Conservation (phyloP, 176 grass and related monocot genomes). For the Poa pratensis region DNA sequence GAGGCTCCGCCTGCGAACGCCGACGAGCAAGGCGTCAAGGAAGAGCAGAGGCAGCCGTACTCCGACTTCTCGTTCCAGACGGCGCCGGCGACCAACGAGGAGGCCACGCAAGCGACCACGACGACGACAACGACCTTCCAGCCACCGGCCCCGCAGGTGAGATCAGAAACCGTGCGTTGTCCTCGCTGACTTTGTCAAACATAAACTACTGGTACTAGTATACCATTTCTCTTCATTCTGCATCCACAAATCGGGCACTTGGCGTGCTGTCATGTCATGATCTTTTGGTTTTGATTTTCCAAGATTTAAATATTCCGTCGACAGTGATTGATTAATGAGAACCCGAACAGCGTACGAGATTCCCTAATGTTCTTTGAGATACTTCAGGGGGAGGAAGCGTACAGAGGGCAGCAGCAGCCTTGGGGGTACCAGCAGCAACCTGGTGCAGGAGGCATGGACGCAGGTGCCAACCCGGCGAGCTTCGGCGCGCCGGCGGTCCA, state of each 20-base stretch:
- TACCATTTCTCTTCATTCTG: background rate
- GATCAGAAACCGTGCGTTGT: constrained; percentile 31
- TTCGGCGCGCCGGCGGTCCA: constrained; percentile 44
- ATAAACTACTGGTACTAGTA: background rate
- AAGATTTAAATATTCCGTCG: background rate
- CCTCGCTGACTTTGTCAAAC: constrained; percentile 44
- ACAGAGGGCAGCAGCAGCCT: constrained; percentile 50
- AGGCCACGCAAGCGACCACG: constrained; percentile 26
- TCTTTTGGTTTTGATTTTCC: constrained; percentile 11
- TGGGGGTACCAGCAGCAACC: constrained; percentile 54
- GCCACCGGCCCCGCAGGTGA: constrained; percentile 48
- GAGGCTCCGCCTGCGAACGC: constrained; percentile 9
- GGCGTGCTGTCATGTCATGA: constrained; percentile 15
- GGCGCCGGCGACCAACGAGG: constrained; percentile 39
- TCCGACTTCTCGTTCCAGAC: constrained; percentile 91
- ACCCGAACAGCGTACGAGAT: background rate
- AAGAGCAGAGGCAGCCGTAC: constrained; percentile 57
- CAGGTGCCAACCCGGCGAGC: constrained; percentile 32
- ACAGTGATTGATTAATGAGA: constrained; percentile 19
- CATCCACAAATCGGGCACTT: background rate
- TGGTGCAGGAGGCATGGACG: constrained; percentile 37
- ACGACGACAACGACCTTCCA: constrained; percentile 42
- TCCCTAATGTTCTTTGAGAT: constrained; percentile 34
- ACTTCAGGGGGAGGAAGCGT: constrained; percentile 47
- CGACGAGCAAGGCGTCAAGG: constrained; percentile 54